Conservation (phyloP, 2,329 filamentous ascomycete species). For the Rachicladosporium sp. region DNA sequence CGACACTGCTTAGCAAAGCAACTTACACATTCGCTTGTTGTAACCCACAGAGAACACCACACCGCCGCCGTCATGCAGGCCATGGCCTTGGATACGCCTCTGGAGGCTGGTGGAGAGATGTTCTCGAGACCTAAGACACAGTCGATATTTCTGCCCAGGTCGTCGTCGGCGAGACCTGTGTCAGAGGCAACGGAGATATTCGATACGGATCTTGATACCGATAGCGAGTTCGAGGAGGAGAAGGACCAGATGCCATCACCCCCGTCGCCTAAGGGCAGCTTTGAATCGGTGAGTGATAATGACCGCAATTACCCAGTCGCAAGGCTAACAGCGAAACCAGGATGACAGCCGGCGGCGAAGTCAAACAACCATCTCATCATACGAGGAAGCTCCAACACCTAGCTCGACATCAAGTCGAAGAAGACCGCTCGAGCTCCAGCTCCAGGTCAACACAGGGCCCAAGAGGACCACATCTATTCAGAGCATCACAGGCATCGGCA, state of each 20-base stretch:
- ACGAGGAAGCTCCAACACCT: constrained; percentile 72
- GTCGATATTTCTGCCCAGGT: constrained; percentile 5
- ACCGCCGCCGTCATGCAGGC: constrained; percentile 25
- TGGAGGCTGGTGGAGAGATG: constrained; percentile 34
- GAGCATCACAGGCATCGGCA: constrained; percentile 51
- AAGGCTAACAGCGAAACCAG: constrained; percentile 13
- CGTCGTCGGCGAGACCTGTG: constrained; percentile 41
- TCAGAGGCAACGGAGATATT: constrained; percentile 67
- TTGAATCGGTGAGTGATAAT: constrained; percentile 53
- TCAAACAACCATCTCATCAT: constrained; percentile 76
- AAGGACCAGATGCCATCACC: constrained; percentile 1
- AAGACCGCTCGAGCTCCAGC: constrained; percentile 50
- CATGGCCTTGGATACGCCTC: constrained; percentile 33
- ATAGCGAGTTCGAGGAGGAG: constrained; percentile 40
- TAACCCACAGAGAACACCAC: constrained; percentile 1
- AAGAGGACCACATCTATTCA: constrained; percentile 78
- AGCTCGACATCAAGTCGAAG: constrained; percentile 45
- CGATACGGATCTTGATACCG: constrained; percentile 62
- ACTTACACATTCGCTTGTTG: not conserved
- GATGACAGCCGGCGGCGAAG: constrained; percentile 51
- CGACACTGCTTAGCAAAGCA: constrained; percentile 1
- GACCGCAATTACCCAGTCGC: not conserved
- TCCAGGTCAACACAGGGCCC: constrained; percentile 64
- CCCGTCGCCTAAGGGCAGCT: constrained; percentile 49
- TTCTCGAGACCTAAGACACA: constrained; percentile 35